Percentiles rank a stretch among this genome's conserved stretches.
phyloP scores from a whole-genome alignment of 768 basidiomycete genomes.

The Gymnopilus junonius region DNA sequence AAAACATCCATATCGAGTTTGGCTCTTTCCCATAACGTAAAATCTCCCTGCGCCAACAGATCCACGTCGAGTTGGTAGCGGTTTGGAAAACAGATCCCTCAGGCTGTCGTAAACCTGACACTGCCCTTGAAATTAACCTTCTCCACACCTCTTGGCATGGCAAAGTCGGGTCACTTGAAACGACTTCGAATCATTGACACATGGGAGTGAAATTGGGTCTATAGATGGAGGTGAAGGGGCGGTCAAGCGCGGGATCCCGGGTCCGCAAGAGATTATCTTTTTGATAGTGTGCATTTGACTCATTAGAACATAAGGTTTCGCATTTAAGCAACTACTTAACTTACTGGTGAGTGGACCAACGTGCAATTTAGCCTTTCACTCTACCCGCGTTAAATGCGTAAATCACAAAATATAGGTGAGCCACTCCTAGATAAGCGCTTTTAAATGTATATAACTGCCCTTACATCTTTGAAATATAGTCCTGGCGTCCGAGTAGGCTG shows the following conservation, averaged over 20 bases:
- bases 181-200: background rate
- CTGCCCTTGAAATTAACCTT: background rate
- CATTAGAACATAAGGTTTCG: background rate
- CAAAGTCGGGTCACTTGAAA: background rate
- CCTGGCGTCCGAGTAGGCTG: too few species aligned
- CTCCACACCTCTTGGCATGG: background rate
- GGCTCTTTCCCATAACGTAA: conserved; percentile 1
- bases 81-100: background rate
- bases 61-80: background rate
- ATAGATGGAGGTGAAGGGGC: conserved; percentile 2
- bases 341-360: too few species aligned
- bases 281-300: background rate
- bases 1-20: background rate
- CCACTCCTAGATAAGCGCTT: too few species aligned
- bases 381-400: too few species aligned
- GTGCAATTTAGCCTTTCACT: too few species aligned
- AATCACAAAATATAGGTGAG: too few species aligned
- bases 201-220: background rate
- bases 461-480: too few species aligned
- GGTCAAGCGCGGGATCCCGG: conserved; percentile 12
- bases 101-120: background rate
- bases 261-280: background rate
- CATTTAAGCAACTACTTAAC: too few species aligned
- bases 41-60: background rate
- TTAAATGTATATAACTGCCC: too few species aligned